phyloP scores from a whole-genome alignment of 169 alveolate genomes.

The Eimeria acervulina region DNA sequence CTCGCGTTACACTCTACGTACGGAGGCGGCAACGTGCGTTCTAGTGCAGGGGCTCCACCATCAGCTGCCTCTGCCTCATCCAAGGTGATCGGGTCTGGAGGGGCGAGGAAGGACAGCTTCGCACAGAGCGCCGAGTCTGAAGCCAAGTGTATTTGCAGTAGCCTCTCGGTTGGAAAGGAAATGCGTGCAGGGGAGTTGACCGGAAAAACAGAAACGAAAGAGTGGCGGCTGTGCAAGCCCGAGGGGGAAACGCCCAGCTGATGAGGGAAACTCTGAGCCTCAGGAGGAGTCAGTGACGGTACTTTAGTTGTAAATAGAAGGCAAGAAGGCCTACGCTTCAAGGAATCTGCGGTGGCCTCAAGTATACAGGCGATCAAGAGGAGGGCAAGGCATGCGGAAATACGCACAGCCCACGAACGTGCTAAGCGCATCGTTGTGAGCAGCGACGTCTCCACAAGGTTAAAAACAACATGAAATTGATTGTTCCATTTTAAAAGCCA shows the following conservation, averaged over 20 bases:
- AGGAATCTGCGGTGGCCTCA: background rate
- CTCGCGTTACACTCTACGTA: constrained; percentile 62
- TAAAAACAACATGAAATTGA: background rate
- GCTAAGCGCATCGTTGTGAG: constrained; percentile 12
- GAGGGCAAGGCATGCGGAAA: constrained; percentile 16
- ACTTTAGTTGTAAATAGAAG: background rate
- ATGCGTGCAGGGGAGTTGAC: background rate
- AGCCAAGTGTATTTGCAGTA: background rate
- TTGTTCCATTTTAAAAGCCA: background rate
- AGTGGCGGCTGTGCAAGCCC: background rate
- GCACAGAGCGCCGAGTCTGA: background rate
- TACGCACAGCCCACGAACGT: background rate
- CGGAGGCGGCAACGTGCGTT: background rate
- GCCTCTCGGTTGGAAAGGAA: background rate
- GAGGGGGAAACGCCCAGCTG: background rate
- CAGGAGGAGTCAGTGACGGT: background rate
- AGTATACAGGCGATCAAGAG: background rate
- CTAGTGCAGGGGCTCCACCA: background rate
- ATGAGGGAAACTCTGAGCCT: background rate
- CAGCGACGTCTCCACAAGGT: background rate
- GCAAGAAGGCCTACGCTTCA: background rate
- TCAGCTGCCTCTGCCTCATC: background rate
- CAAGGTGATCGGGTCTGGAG: constrained; percentile 1
- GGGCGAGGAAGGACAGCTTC: constrained; percentile 15
- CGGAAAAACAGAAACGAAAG: background rate